Conservation (phyloP, 2,329 filamentous ascomycete species). For the Sporothrix variecibatus region DNA sequence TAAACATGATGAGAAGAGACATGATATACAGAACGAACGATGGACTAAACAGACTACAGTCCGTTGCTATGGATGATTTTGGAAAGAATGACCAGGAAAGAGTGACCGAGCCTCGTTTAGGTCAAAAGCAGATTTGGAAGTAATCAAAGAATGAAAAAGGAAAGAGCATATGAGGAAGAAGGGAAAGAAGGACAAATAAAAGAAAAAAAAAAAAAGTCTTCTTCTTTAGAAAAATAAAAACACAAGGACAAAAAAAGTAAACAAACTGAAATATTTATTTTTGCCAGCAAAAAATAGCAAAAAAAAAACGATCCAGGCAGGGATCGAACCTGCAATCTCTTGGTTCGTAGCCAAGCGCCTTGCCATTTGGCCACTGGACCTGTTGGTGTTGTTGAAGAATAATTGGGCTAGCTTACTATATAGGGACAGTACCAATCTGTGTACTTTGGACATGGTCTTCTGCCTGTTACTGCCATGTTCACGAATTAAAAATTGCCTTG, state of each 20-base stretch:
- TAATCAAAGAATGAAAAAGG: not conserved
- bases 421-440: not conserved
- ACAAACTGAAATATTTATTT: too few relatives aligned
- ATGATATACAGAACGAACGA: not conserved
- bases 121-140: not conserved
- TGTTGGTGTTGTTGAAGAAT: not conserved
- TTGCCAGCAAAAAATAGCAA: not conserved
- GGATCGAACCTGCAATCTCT: slow-evolving; percentile 43
- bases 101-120: not conserved
- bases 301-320: slow-evolving; percentile 35
- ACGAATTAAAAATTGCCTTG: too few relatives aligned
- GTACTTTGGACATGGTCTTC: not conserved
- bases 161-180: not conserved
- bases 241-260: not conserved
- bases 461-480: not conserved
- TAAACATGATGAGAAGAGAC: not conserved
- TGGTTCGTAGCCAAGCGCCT: slow-evolving; percentile 44
- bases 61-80: not conserved
- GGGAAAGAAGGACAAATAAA: not conserved
- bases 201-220: not conserved
- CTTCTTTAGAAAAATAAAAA: not conserved
- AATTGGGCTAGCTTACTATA: not conserved
- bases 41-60: not conserved
- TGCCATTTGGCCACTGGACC: slow-evolving; percentile 39
- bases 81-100: not conserved